Conservation (phyloP, 2,329 filamentous ascomycete genomes). For the Colletotrichum somersetense region DNA sequence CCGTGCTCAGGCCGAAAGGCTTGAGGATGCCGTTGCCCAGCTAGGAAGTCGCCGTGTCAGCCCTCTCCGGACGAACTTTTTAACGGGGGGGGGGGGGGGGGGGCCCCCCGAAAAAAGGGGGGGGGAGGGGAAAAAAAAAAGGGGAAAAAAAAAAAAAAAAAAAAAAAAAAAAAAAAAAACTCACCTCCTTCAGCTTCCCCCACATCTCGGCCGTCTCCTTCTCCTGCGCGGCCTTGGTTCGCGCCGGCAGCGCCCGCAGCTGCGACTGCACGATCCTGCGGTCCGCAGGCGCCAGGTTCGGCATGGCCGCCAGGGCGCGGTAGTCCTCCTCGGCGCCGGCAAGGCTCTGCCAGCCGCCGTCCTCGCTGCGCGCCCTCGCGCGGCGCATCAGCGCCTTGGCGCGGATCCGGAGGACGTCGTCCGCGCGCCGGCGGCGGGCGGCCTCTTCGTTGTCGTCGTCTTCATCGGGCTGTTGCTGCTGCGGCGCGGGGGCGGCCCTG, state of each 20-base stretch:
- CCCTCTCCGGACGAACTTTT: neutral
- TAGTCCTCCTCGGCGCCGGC: slow-evolving; percentile 87
- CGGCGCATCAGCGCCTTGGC: slow-evolving; percentile 86
- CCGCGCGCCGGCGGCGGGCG: slow-evolving; percentile 55
- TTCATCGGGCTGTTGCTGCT: slow-evolving; percentile 31
- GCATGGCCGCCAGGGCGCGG: slow-evolving; percentile 70
- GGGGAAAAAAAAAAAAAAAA: neutral
- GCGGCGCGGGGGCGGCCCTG: slow-evolving; percentile 58
- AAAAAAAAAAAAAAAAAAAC: slow-evolving; percentile 46
- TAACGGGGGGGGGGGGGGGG: no score
- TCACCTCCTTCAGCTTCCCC: slow-evolving; percentile 88
- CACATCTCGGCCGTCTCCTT: slow-evolving; percentile 96
- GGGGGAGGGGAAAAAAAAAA: no score
- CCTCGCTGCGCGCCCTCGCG: slow-evolving; percentile 77
- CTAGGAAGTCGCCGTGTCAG: slow-evolving; percentile 50
- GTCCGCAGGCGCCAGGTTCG: slow-evolving; percentile 75
- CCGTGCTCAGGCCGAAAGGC: slow-evolving; percentile 92
- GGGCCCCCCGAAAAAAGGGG: no score
- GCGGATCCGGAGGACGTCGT: slow-evolving; percentile 81
- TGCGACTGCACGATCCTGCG: slow-evolving; percentile 75
- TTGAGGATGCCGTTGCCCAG: slow-evolving; percentile 92
- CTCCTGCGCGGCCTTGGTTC: slow-evolving; percentile 83
- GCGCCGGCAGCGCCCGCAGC: slow-evolving; percentile 73
- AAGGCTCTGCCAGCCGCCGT: slow-evolving; percentile 83
- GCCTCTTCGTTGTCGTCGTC: slow-evolving; percentile 47